Base-by-base conservation (phyloP, 257 asterid species). In the Solanum clarkiae region DNA sequence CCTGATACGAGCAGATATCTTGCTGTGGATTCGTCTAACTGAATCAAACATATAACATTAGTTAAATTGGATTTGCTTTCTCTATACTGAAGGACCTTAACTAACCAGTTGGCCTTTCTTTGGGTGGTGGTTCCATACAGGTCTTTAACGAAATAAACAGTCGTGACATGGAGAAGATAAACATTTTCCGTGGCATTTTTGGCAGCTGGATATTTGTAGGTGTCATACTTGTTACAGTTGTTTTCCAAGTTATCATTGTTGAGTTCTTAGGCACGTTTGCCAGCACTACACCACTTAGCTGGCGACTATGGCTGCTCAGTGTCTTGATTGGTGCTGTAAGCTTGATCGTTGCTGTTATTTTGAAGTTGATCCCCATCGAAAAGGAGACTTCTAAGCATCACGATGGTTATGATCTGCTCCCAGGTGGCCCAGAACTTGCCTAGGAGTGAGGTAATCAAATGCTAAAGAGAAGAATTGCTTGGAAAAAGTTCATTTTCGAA, bases 71-170 rank as follows among this genome's bases (percentile, higher is more conserved):
- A 66, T 24, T 45, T 53, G 51, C 45, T 16, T 6, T 29, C 59
- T 54, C 53, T 59, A 22, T 40, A 44, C 13, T 7, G 49, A 69
- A 36, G 79, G 79, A 17, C 79, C 44, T 51, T 74, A 45, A 79
- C 83, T 53, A 54, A 54, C 83, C 51, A 29, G 29, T 32, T 79
- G 66, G 24, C 10, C 11, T 32, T 44, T 72, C 16, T 42, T 56
- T 80, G 22, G 36, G 82, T 80, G 75, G 24, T 68, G 84, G 42
- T 47, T 17, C 8, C 53, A 24, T 86, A 83, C 91, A 97, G 99
- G 98, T 95, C 26, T 97, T 97, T 92, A 97, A 97, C n/a, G 99
- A 97, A 89, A 91, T 95, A 86, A 97, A 97, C 94, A 95, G 99
- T 90, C 95, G 99, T 10, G 99, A 95, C 86, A 93, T 95, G 84